Conservation (phyloP, 345 rosid genomes). For the Conringia planisiliqua region DNA sequence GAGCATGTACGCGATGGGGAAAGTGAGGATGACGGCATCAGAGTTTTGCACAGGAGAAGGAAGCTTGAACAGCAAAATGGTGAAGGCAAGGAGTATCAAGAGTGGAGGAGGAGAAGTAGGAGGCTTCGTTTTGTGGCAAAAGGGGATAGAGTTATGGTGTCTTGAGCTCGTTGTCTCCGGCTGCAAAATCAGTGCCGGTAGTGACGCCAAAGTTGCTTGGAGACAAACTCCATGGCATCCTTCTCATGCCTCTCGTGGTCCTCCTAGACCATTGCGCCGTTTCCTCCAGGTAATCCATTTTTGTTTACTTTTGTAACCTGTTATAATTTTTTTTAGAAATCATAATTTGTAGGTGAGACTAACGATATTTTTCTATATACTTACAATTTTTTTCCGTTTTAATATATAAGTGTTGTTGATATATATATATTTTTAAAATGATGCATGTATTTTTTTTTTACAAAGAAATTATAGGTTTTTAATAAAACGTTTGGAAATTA, state of each 20-base stretch:
- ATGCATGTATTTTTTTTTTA: not conserved
- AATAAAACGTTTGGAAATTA: not conserved
- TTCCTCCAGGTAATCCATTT: slow-evolving; percentile 59
- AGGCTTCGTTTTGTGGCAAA: slow-evolving; percentile 72
- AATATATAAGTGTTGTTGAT: too few species aligned
- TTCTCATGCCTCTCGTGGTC: slow-evolving; percentile 86
- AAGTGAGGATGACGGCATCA: slow-evolving; percentile 86
- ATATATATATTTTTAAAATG: not conserved
- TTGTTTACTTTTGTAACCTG: not conserved
- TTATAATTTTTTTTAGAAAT: not conserved
- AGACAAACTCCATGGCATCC: slow-evolving; percentile 94
- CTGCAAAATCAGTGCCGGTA: slow-evolving; percentile 83
- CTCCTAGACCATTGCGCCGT: slow-evolving; percentile 81
- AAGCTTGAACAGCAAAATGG: slow-evolving; percentile 38
- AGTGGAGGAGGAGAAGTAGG: slow-evolving; percentile 55
- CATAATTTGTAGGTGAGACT: not conserved
- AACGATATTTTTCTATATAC: not conserved
- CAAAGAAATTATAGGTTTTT: not conserved
- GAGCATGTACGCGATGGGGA: slow-evolving; percentile 94
- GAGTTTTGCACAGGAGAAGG: slow-evolving; percentile 74
- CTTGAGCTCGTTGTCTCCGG: slow-evolving; percentile 78
- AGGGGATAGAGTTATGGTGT: slow-evolving; percentile 81
- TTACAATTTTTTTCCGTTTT: not conserved
- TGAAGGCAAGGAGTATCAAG: slow-evolving; percentile 46
- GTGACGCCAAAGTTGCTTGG: slow-evolving; percentile 88